These are phyloP conservation scores for Erythrobasidium hasegawianum DNA, from an alignment of 1,284 basidiomycete genomes.

Conservation along the genomic window DNA sequence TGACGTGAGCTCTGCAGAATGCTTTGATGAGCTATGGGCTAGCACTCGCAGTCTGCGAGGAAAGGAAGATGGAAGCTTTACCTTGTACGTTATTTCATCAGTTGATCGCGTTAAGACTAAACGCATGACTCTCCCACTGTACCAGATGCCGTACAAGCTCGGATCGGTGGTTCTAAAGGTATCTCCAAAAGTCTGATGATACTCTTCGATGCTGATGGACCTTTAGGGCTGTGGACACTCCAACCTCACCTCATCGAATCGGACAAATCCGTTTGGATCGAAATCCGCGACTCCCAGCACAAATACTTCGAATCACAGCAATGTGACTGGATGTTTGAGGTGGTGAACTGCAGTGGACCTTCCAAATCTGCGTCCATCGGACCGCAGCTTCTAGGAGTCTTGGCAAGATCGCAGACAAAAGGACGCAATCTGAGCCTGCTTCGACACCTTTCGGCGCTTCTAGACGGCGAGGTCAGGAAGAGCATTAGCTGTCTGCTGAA, in stretches of 20 bases:
- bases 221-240: constrained; percentile 36
- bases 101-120: too few relatives aligned
- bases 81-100: constrained; percentile 26
- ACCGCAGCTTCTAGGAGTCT: background rate
- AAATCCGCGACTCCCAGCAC: constrained; percentile 44
- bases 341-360: constrained; percentile 22
- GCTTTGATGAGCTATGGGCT: constrained; percentile 7
- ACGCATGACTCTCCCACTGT: background rate
- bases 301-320: constrained; percentile 42
- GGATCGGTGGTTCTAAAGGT: too few relatives aligned
- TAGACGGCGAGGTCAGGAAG: background rate
- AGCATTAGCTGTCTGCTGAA: background rate
- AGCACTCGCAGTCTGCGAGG: background rate
- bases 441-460: too few relatives aligned
- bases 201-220: too few relatives aligned
- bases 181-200: constrained; percentile 46
- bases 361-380: background rate
- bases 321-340: constrained; percentile 38
- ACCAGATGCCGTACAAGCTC: constrained; percentile 44
- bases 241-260: constrained; percentile 25
- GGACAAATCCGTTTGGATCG: constrained; percentile 37
- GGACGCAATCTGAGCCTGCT: too few relatives aligned
- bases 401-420: background rate
- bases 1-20: background rate
- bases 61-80: background rate